Evolutionary conservation across 805 yeast genomes (phyloP).

Genomic region (Debaryomyces castellii): DNA sequence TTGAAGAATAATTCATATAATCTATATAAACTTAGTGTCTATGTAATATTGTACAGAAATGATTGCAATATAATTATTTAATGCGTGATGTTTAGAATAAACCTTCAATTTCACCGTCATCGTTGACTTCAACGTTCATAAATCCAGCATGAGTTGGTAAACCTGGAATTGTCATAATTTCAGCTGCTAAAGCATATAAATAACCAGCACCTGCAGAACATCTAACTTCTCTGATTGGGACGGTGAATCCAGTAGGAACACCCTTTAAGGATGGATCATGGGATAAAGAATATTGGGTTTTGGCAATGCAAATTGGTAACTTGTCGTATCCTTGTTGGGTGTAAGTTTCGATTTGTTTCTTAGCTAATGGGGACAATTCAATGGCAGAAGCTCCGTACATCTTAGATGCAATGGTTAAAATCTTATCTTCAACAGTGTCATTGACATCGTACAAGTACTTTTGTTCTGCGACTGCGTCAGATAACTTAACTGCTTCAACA

Average conservation of each 20-base stretch:
- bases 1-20: background rate
- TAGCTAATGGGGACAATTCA: slow-evolving; percentile 80
- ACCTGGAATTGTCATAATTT: slow-evolving; percentile 97
- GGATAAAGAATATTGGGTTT: slow-evolving; percentile 94
- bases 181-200: slow-evolving; percentile 93
- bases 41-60: slow-evolving; percentile 4
- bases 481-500: slow-evolving; percentile 58
- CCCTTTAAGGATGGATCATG: slow-evolving; percentile 93
- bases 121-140: slow-evolving; percentile 93
- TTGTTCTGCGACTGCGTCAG: slow-evolving; percentile 37
- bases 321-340: slow-evolving; percentile 85
- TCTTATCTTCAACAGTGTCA: slow-evolving; percentile 74
- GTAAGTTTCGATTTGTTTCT: slow-evolving; percentile 75
- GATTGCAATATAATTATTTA: background rate
- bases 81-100: slow-evolving; percentile 51
- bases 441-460: slow-evolving; percentile 68
- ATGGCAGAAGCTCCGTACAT: slow-evolving; percentile 93
- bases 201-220: slow-evolving; percentile 97
- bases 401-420: slow-evolving; percentile 72
- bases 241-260: slow-evolving; percentile 89
- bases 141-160: slow-evolving; percentile 94
- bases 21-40: background rate
- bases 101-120: slow-evolving; percentile 90
- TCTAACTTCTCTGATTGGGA: slow-evolving; percentile 93
- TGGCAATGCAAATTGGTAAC: slow-evolving; percentile 94